Base-by-base conservation (phyloP, 306 rosid species). In the Morella rubra region DNA sequence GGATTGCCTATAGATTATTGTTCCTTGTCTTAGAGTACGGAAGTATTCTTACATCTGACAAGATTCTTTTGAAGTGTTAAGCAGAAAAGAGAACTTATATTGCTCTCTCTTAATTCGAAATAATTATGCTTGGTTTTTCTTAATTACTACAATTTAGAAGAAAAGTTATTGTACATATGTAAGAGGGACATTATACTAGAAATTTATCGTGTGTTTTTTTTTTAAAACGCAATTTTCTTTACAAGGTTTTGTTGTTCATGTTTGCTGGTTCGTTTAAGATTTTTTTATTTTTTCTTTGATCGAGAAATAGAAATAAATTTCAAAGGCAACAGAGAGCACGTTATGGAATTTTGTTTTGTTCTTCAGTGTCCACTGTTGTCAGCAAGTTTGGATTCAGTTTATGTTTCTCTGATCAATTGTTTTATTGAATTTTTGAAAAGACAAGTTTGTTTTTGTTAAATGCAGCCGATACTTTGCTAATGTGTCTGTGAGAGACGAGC, bases 391-490 rank as follows among this genome's bases (percentile, higher is more conserved):
- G 12, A 16, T 5, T n/a, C 12, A 12, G 37, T 14, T 56, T 45
- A 70, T 44, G 11, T 37, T 73, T 32, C 5, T 5, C 18, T 46
- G 61, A 7, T 44, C 15, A 3, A 47, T 56, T 71, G 41, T 51
- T 22, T 24, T 42, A 24, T 32, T 27, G 15, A 19, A 22, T 44
- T 78, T 76, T 51, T 72, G 45, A 41, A 20, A 11, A 4, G 67
- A n/a, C 15, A 41, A 19, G 4, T 61, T 62, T 3, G 53, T 69
- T 8, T 54, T 41, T 55, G 8, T 27, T 27, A 27, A 49, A 5
- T 85, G 89, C 86, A 95, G 97, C 86, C 98, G 97, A 40, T 95
- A 86, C 75, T 95, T 95, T 59, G 76, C 93, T 16, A 89, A 85
- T 74, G 89, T 86, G 59, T 11, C 88, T 8, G 96, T 90, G 77